Conservation (phyloP, 306 rosid species). For the Abrus precatorius region DNA sequence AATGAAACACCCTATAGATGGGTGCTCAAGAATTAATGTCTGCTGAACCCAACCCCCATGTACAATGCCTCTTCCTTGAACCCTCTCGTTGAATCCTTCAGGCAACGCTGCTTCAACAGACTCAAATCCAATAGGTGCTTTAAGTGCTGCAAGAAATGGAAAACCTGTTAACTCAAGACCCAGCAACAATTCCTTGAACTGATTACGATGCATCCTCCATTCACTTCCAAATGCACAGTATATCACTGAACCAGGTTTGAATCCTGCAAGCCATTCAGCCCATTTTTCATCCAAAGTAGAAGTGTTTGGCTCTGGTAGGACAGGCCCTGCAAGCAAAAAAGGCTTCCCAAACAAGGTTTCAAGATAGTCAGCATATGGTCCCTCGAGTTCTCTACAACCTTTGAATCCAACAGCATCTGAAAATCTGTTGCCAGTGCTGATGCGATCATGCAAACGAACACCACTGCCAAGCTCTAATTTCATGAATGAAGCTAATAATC, state of each 20-base stretch:
- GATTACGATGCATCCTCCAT: background rate
- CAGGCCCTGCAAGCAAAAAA: background rate
- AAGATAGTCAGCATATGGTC: background rate
- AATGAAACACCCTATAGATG: background rate
- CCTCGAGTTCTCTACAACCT: background rate
- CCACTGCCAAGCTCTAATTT: background rate
- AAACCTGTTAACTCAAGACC: constrained; percentile 1
- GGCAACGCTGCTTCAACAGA: background rate
- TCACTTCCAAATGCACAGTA: too few relatives aligned
- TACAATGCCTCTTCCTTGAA: background rate
- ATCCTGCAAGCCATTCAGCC: background rate
- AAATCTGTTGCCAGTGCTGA: background rate
- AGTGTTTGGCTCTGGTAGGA: background rate
- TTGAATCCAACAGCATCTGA: background rate
- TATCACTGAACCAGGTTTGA: background rate
- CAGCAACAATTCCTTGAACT: background rate
- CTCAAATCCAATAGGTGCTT: background rate
- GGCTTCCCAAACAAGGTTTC: background rate
- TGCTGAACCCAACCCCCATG: background rate
- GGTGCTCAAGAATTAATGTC: background rate
- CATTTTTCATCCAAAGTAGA: too few relatives aligned
- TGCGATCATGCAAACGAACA: background rate
- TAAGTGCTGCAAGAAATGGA: background rate
- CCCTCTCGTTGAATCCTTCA: background rate
- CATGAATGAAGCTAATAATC: background rate